Conservation (phyloP, 1,284 basidiomycete species). For the Thecaphora frezii region DNA sequence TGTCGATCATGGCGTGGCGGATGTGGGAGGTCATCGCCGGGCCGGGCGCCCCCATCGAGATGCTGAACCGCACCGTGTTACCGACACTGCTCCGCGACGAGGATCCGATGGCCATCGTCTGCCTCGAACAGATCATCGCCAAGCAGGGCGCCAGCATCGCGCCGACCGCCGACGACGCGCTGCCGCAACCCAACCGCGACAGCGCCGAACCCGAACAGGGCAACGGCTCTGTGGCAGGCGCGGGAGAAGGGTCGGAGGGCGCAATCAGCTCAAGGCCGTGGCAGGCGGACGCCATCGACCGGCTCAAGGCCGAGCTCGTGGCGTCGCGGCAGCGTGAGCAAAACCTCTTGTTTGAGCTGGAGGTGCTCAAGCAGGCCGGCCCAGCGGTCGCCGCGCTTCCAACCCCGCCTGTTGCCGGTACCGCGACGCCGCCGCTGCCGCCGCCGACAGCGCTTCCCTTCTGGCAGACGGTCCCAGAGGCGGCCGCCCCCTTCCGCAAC, state of each 20-base stretch:
- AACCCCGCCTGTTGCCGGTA: conserved; percentile 21
- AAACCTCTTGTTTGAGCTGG: neutral
- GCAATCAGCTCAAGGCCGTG: neutral
- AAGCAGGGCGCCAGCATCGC: conserved; percentile 47
- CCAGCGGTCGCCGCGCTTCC: neutral
- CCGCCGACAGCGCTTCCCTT: neutral
- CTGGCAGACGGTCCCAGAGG: neutral
- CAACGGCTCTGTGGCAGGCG: too few species aligned
- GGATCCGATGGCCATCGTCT: conserved; percentile 28
- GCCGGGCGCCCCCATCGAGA: conserved; percentile 20
- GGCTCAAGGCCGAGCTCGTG: conserved; percentile 5
- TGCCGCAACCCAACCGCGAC: neutral
- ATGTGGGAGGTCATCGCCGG: conserved; percentile 50
- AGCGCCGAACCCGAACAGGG: neutral
- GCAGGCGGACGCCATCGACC: neutral
- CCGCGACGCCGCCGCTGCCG: conserved; percentile 10
- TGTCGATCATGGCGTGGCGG: conserved; percentile 52
- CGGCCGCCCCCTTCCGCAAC: neutral
- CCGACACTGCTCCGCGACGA: conserved; percentile 31
- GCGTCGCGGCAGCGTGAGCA: conserved; percentile 8
- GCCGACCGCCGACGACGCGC: conserved; percentile 36
- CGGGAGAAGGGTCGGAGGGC: neutral
- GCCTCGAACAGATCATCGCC: conserved; percentile 39
- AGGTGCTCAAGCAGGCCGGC: neutral
- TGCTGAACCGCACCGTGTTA: conserved; percentile 20